These are phyloP conservation scores for Zelonia costaricensis DNA, from an alignment of 208 protist genomes.

Conservation along the genomic window DNA sequence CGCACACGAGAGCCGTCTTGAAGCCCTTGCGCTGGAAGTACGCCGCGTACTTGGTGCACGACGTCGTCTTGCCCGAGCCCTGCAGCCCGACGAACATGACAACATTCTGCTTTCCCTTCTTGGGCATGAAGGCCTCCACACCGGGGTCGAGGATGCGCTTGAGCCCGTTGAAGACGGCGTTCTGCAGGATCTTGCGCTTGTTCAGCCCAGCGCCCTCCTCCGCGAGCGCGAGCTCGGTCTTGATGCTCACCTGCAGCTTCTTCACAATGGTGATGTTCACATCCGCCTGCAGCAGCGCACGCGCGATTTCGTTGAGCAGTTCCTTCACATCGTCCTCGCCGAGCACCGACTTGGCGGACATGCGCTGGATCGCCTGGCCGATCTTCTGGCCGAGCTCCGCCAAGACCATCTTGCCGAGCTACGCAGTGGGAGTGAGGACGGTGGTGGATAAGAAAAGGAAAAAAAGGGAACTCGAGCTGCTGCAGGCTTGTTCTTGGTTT, in stretches of 20 bases:
- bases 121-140: constrained; percentile 94
- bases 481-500: too few relatives aligned
- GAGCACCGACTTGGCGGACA: constrained; percentile 92
- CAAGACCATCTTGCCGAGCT: constrained; percentile 80
- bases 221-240: constrained; percentile 91
- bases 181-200: constrained; percentile 96
- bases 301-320: constrained; percentile 95
- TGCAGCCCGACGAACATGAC: constrained; percentile 99
- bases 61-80: constrained; percentile 98
- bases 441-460: constrained; percentile 3
- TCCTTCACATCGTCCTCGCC: constrained; percentile 95
- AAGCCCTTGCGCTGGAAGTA: constrained; percentile 96
- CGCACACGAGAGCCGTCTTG: constrained; percentile 97
- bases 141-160: constrained; percentile 97
- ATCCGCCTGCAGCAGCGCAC: constrained; percentile 96
- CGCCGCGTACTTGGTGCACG: constrained; percentile 97
- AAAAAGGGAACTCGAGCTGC: constrained; percentile 30
- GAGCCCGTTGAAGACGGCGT: constrained; percentile 96
- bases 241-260: constrained; percentile 94
- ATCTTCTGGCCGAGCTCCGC: constrained; percentile 94
- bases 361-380: constrained; percentile 89
- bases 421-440: not conserved
- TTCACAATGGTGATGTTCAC: constrained; percentile 96
- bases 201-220: constrained; percentile 95
- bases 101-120: constrained; percentile 96